Evolutionary conservation across 2,329 filamentous ascomycete species (phyloP), one percentile per base, ranked within the genome.

Genomic region (Microdochium trichocladiopsis): DNA sequence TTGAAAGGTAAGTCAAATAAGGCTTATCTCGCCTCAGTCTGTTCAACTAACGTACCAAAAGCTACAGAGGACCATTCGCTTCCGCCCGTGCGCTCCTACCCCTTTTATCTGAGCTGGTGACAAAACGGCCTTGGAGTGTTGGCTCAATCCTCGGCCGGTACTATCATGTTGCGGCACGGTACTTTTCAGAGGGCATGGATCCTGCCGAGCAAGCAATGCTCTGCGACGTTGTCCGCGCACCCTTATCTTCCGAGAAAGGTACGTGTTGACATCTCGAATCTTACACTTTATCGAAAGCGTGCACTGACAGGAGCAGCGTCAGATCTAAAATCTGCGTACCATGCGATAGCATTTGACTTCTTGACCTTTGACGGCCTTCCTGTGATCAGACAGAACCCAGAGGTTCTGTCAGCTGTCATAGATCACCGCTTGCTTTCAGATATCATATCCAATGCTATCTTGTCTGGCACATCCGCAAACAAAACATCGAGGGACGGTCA

Each of bases 321-420:
- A 22, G 25, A 48, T 25, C 33, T 58, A 3, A 45, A 25, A 37
- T 10, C 41, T 45, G 56, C 59, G 18, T 66, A 67, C 33, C 55
- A 60, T n/a, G 60, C 56, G 4, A 61, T 67, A 22, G 60, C 63
- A 5, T 66, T 62, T 57, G 57, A 53, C 25, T 66, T 66, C 49
- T 52, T 67, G 33, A 63, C 60, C 16, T 64, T 58, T 10, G 43
- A 63, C 22, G 55, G 71, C 14, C 51, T 82, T 2, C 41, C 51
- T 1, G 60, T 74, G 6, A 67, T 81, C 33, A 71, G 79, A 55
- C 56, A 61, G 12, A 69, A 73, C 16, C 64, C 73, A 4, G 53
- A 52, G 16, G 49, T 43, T 0, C 66, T 80, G 16, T 67, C 71
- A 8, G 55, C 61, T 2, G 53, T 57, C 21, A 60, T 82, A 25